Conservation (phyloP, 352 stramenopile species). For the Elongisporangium anandrum region DNA sequence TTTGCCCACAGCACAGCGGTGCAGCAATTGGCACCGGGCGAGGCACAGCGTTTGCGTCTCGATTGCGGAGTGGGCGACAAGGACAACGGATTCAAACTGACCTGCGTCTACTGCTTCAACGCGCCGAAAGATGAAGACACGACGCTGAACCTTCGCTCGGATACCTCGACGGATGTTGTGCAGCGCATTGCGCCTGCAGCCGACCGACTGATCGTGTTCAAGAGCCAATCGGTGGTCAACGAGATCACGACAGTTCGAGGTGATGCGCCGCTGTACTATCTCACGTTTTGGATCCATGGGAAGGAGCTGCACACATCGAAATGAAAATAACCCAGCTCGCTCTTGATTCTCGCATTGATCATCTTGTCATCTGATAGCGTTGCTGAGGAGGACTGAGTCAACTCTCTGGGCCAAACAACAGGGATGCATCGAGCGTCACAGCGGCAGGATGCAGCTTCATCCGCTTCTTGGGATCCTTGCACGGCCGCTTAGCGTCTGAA, state of each 20-base stretch:
- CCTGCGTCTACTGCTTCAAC: constrained; percentile 72
- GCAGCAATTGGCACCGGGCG: constrained; percentile 32
- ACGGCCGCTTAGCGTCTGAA: background rate
- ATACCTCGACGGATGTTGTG: constrained; percentile 19
- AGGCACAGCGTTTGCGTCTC: constrained; percentile 49
- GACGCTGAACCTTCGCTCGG: constrained; percentile 32
- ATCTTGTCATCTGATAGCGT: background rate
- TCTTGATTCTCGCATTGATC: background rate
- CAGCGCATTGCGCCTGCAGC: constrained; percentile 21
- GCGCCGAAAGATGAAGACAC: constrained; percentile 6
- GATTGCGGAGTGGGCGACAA: constrained; percentile 66
- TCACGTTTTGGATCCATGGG: constrained; percentile 87
- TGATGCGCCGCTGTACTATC: constrained; percentile 37
- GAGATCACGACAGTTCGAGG: constrained; percentile 40
- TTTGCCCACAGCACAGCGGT: constrained; percentile 63
- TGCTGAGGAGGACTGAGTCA: background rate
- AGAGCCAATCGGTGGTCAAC: constrained; percentile 65
- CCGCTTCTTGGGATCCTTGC: constrained; percentile 12
- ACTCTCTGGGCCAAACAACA: constrained; percentile 4
- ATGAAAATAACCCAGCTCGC: background rate
- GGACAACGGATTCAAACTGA: constrained; percentile 78
- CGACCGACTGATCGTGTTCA: constrained; percentile 67
- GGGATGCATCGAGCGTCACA: constrained; percentile 18
- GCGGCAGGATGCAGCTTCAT: constrained; percentile 16
- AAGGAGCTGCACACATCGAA: constrained; percentile 16